Percentiles rank a stretch among this genome's conserved stretches.
phyloP scores from a whole-genome alignment of 2,329 filamentous ascomycete genomes.

The Berkeleyomyces rouxiae region DNA sequence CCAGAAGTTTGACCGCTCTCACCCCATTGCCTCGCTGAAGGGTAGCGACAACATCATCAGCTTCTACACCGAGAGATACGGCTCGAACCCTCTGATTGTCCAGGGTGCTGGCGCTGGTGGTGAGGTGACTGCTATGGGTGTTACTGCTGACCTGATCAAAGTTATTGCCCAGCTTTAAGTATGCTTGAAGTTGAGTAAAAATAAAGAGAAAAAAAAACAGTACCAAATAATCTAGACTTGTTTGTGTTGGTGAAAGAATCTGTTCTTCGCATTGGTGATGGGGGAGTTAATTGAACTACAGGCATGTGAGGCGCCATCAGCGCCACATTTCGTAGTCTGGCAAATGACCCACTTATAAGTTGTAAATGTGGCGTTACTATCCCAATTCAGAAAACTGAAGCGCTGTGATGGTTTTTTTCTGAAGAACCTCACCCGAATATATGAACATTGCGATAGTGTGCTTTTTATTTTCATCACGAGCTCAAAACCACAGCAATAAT shows the following conservation, averaged over 20 bases:
- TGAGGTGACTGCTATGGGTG: slow-evolving; percentile 94
- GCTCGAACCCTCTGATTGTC: slow-evolving; percentile 76
- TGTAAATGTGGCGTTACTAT: neutral
- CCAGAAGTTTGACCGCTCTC: slow-evolving; percentile 72
- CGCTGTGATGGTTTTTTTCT: neutral
- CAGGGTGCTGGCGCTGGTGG: slow-evolving; percentile 89
- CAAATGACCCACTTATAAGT: neutral
- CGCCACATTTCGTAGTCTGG: neutral
- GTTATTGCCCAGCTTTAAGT: slow-evolving; percentile 53
- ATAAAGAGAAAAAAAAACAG: neutral
- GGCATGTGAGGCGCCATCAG: neutral
- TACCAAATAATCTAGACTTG: neutral
- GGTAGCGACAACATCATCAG: slow-evolving; percentile 98
- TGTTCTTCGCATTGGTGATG: neutral
- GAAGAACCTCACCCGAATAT: neutral
- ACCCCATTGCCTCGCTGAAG: slow-evolving; percentile 86
- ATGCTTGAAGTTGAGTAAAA: neutral
- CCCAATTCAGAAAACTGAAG: slow-evolving; percentile 2
- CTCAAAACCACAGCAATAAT: slow-evolving; percentile 15
- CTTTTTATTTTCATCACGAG: neutral
- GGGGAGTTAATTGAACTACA: neutral
- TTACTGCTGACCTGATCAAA: slow-evolving; percentile 85
- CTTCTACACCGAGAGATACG: slow-evolving; percentile 95
- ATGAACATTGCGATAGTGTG: neutral
- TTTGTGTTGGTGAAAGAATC: neutral